Evolutionary conservation across 2,329 filamentous ascomycete genomes (phyloP).

Genomic region (Sporothrix curviconia): DNA sequence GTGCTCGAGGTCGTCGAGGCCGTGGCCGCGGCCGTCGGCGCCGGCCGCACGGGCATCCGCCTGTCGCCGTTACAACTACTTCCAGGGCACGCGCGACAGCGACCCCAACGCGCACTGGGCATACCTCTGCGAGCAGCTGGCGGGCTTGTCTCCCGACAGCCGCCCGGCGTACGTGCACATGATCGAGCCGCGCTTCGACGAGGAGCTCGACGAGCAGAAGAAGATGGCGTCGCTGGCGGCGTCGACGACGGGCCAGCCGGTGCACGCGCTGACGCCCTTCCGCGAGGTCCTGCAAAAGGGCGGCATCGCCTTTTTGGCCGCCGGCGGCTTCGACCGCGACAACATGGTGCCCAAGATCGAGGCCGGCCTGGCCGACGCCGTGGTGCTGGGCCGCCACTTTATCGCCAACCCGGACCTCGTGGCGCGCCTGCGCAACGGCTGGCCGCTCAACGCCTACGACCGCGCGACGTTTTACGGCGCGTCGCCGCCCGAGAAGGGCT

Average conservation of each 20-base stretch:
- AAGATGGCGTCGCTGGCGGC: constrained; percentile 39
- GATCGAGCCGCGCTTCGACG: constrained; percentile 19
- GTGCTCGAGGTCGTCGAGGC: constrained; percentile 46
- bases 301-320: constrained; percentile 30
- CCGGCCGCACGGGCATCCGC: constrained; percentile 44
- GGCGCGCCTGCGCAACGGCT: constrained; percentile 32
- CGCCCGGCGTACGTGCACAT: constrained; percentile 51
- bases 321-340: constrained; percentile 24
- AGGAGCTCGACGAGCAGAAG: constrained; percentile 25
- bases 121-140: constrained; percentile 45
- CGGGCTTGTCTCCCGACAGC: constrained; percentile 32
- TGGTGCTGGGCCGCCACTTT: constrained; percentile 38
- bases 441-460: constrained; percentile 33
- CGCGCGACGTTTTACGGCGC: constrained; percentile 33
- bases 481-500: constrained; percentile 31
- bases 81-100: constrained; percentile 52
- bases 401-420: constrained; percentile 40
- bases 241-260: constrained; percentile 34
- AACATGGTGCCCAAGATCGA: constrained; percentile 23
- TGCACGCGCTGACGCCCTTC: constrained; percentile 18
- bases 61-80: constrained; percentile 49
- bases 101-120: constrained; percentile 53
- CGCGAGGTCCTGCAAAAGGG: constrained; percentile 41
- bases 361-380: constrained; percentile 21
- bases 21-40: constrained; percentile 44